phyloP scores from a whole-genome alignment of 2,329 filamentous ascomycete genomes.

The Cladosporium sp. region DNA sequence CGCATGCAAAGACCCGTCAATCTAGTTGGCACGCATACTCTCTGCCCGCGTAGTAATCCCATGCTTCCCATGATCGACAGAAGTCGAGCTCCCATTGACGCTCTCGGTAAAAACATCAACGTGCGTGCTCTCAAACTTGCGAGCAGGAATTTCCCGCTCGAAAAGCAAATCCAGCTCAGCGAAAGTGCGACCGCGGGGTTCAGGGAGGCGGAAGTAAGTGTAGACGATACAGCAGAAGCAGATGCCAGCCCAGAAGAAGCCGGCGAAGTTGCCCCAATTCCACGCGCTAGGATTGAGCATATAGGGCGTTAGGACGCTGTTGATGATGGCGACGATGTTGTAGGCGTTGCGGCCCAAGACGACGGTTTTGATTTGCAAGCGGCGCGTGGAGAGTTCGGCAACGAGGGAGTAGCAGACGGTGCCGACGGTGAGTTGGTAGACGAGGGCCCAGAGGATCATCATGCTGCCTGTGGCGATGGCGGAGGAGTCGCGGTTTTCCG shows the following conservation, averaged over 20 bases:
- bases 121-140: constrained; percentile 61
- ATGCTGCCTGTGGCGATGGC: constrained; percentile 77
- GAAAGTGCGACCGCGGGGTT: constrained; percentile 74
- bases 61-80: constrained; percentile 1
- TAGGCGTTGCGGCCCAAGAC: constrained; percentile 73
- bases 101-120: constrained; percentile 49
- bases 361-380: constrained; percentile 86
- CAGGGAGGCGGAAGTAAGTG: constrained; percentile 74
- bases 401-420: constrained; percentile 89
- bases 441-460: constrained; percentile 76
- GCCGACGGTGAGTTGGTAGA: constrained; percentile 82
- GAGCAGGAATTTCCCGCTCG: constrained; percentile 63
- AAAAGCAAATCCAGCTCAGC: constrained; percentile 84
- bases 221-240: constrained; percentile 79
- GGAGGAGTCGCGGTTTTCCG: constrained; percentile 53
- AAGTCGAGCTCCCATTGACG: constrained; percentile 5
- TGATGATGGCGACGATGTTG: constrained; percentile 78
- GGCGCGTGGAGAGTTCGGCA: constrained; percentile 73
- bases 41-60: not conserved
- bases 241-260: constrained; percentile 82
- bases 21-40: not conserved
- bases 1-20: too few species aligned
- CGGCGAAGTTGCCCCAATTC: constrained; percentile 83
- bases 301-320: constrained; percentile 77
- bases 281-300: constrained; percentile 86